Evolutionary conservation across 768 basidiomycete species (phyloP).

Genomic region (Tricholoma matsutake): DNA sequence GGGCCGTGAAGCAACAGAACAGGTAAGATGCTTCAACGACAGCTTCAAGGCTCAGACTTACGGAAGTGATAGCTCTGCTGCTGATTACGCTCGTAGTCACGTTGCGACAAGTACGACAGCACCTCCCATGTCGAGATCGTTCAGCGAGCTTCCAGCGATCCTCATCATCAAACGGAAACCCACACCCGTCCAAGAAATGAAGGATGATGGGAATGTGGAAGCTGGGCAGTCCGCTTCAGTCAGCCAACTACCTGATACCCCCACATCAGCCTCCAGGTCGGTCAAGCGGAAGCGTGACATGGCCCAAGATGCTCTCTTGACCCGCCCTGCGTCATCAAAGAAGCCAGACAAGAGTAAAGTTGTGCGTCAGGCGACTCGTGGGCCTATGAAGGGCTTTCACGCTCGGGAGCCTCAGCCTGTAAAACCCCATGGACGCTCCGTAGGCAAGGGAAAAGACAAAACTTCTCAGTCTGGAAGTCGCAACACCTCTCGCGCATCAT

Average conservation of each 20-base stretch:
- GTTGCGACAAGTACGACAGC: slow-evolving; percentile 1
- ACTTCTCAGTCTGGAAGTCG: slow-evolving; percentile 27
- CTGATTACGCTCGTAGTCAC: neutral
- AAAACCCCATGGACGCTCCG: neutral
- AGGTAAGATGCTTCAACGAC: slow-evolving; percentile 4
- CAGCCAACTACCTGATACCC: neutral
- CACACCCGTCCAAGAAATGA: neutral
- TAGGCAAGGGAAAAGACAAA: slow-evolving; percentile 33
- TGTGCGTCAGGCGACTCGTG: neutral
- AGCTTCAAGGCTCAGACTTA: neutral
- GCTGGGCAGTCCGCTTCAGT: neutral
- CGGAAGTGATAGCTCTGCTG: neutral
- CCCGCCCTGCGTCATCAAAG: slow-evolving; percentile 5
- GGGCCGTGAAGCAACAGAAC: slow-evolving; percentile 1
- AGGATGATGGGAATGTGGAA: slow-evolving; percentile 2
- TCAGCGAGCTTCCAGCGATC: slow-evolving; percentile 29
- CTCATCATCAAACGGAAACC: slow-evolving; percentile 21
- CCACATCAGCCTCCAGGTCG: neutral
- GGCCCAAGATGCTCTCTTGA: neutral
- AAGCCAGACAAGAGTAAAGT: slow-evolving; percentile 8
- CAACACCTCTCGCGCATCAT: slow-evolving; percentile 44
- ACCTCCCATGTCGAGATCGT: slow-evolving; percentile 6
- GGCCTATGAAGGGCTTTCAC: neutral
- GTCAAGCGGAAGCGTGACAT: slow-evolving; percentile 23
- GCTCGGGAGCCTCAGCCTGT: neutral